These are phyloP conservation scores for Penicillium concentricum DNA, from an alignment of 2,329 filamentous ascomycete species.

Conservation along the genomic window DNA sequence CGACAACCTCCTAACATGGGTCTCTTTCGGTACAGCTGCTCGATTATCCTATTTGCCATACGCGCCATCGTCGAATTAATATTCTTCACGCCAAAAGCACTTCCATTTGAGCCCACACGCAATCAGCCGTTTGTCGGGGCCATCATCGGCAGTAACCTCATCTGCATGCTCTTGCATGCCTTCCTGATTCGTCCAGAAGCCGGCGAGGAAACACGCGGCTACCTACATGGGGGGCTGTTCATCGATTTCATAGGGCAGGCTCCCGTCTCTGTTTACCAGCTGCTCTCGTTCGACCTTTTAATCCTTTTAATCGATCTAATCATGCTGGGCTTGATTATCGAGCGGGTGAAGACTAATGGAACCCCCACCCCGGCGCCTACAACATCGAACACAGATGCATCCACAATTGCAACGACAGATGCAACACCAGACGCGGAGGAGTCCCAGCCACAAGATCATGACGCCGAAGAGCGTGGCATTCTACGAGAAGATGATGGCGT, in stretches of 20 bases:
- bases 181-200: slow-evolving; percentile 53
- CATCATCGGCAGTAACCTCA: slow-evolving; percentile 54
- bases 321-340: slow-evolving; percentile 55
- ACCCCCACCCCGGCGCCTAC: slow-evolving; percentile 10
- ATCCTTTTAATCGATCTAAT: slow-evolving; percentile 57
- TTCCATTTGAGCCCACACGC: slow-evolving; percentile 51
- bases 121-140: slow-evolving; percentile 55
- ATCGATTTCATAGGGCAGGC: slow-evolving; percentile 66
- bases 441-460: slow-evolving; percentile 50
- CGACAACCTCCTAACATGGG: not conserved
- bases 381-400: slow-evolving; percentile 8
- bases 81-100: slow-evolving; percentile 59
- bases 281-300: slow-evolving; percentile 55
- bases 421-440: slow-evolving; percentile 14
- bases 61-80: slow-evolving; percentile 57
- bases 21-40: slow-evolving; percentile 48
- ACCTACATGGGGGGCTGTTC: slow-evolving; percentile 61
- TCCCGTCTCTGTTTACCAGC: slow-evolving; percentile 53
- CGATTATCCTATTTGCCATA: slow-evolving; percentile 56
- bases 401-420: slow-evolving; percentile 26
- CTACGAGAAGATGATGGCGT: slow-evolving; percentile 40
- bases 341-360: slow-evolving; percentile 50
- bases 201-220: slow-evolving; percentile 53
- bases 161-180: slow-evolving; percentile 58
- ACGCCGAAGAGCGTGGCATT: slow-evolving; percentile 60